phyloP scores from a whole-genome alignment of 2,329 filamentous ascomycete genomes.

The Karstenula rhodostoma region DNA sequence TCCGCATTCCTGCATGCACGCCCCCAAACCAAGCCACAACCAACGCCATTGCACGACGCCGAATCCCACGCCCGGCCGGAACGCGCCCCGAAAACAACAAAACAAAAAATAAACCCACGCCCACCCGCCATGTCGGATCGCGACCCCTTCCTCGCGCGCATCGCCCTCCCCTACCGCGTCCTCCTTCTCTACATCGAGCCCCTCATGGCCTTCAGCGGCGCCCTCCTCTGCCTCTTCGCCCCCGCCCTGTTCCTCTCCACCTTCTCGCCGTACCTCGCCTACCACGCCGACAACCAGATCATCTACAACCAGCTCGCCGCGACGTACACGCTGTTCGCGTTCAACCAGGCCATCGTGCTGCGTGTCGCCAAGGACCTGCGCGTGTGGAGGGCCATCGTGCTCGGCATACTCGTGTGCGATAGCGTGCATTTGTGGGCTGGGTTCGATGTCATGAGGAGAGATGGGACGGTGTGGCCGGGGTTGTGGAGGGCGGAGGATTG shows the following conservation, averaged over 20 bases:
- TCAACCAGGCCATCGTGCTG: conserved; percentile 79
- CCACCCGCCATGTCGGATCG: background rate
- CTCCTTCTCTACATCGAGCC: conserved; percentile 80
- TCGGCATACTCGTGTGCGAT: conserved; percentile 76
- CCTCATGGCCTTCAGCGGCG: conserved; percentile 60
- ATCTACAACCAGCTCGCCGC: conserved; percentile 78
- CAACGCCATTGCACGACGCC: conserved; percentile 4
- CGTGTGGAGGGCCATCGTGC: conserved; percentile 74
- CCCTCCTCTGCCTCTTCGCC: conserved; percentile 59
- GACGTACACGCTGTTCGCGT: conserved; percentile 77
- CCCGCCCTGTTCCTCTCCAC: conserved; percentile 70
- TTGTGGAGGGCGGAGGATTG: conserved; percentile 50
- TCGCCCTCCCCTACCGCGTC: conserved; percentile 67
- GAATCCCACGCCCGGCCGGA: background rate
- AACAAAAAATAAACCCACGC: background rate
- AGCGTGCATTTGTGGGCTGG: conserved; percentile 70
- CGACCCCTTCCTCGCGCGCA: conserved; percentile 29
- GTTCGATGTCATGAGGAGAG: conserved; percentile 43
- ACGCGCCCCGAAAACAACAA: background rate
- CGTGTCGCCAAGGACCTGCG: conserved; percentile 70
- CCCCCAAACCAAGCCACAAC: background rate
- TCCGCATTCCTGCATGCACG: background rate
- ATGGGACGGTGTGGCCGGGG: conserved; percentile 30
- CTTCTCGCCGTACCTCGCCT: conserved; percentile 57
- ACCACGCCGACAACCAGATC: conserved; percentile 55